Percentiles rank a stretch among this genome's conserved stretches.
These are phyloP conservation scores for Berberis vulgaris DNA, from an alignment of 164 flowering plant species.

Conservation along the genomic window DNA sequence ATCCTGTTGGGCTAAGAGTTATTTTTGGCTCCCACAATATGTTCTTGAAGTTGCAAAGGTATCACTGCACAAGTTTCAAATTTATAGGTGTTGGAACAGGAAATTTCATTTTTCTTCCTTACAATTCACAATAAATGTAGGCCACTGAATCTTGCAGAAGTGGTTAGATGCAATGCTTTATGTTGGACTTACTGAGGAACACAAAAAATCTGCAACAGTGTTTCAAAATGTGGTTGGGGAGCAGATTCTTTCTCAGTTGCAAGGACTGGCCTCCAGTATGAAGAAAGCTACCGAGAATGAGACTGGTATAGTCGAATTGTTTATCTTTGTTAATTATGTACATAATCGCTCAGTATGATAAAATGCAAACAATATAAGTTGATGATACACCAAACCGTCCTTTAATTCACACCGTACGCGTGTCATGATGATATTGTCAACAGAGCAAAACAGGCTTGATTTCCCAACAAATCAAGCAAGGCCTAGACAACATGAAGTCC, in stretches of 20 bases:
- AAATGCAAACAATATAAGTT: too few species aligned
- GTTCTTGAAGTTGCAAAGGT: constrained; percentile 98
- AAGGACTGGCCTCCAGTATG: constrained; percentile 22
- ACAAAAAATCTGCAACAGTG: constrained; percentile 81
- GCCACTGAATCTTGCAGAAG: constrained; percentile 63
- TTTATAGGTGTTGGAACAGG: neutral
- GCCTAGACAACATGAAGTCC: too few species aligned
- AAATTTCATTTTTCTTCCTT: constrained; percentile 4
- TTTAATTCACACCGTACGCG: too few species aligned
- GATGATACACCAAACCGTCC: too few species aligned
- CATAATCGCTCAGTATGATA: too few species aligned
- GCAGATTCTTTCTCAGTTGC: constrained; percentile 76
- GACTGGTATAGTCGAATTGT: constrained; percentile 25
- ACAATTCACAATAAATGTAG: constrained; percentile 22
- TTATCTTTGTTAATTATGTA: too few species aligned
- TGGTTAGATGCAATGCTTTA: constrained; percentile 87
- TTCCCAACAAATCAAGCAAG: too few species aligned
- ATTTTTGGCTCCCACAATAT: constrained; percentile 12
- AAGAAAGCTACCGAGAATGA: constrained; percentile 18
- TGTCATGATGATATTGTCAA: too few species aligned
- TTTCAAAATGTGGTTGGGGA: constrained; percentile 83
- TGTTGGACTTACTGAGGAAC: constrained; percentile 93
- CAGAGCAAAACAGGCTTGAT: too few species aligned
- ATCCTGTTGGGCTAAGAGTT: too few species aligned
- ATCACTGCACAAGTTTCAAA: neutral